Percentiles rank a stretch among this genome's conserved stretches.
phyloP scores from a whole-genome alignment of 192 early-diverging fungal species.

The Coemansia asiatica region DNA sequence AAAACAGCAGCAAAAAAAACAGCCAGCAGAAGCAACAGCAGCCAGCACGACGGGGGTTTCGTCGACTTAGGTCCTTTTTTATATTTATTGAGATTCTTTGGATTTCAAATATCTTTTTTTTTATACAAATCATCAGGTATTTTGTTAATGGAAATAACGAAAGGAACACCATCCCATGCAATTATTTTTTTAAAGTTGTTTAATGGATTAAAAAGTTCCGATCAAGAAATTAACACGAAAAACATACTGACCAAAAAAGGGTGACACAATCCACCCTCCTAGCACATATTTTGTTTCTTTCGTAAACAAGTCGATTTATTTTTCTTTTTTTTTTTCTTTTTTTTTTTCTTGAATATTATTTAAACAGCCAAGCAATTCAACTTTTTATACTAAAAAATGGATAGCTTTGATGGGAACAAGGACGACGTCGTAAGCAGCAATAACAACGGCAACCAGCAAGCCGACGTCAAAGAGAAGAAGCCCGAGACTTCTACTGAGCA shows the following conservation, averaged over 20 bases:
- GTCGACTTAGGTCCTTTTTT: neutral
- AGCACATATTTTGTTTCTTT: too few relatives aligned
- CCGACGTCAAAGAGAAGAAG: conserved; percentile 57
- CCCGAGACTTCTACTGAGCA: conserved; percentile 68
- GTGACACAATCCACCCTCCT: too few relatives aligned
- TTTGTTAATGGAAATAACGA: neutral
- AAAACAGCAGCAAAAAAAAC: neutral
- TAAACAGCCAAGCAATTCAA: neutral
- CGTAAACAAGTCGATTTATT: neutral
- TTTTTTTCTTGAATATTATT: neutral
- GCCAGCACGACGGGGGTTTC: neutral
- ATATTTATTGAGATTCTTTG: neutral
- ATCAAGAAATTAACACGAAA: neutral
- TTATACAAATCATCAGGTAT: neutral
- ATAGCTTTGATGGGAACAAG: neutral
- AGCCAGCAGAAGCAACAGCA: neutral
- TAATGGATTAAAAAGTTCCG: too few relatives aligned
- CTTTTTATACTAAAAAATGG: neutral
- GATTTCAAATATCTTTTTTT: neutral
- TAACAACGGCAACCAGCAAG: conserved; percentile 12
- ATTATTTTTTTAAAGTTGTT: too few relatives aligned
- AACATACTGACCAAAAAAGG: too few relatives aligned
- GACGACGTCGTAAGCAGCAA: neutral
- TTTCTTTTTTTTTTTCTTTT: conserved; percentile 1
- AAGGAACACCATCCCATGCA: too few relatives aligned